Percentiles rank a stretch among this genome's conserved stretches.
Conservation (phyloP, 768 basidiomycete species). For the Rhizopogon salebrosus region DNA sequence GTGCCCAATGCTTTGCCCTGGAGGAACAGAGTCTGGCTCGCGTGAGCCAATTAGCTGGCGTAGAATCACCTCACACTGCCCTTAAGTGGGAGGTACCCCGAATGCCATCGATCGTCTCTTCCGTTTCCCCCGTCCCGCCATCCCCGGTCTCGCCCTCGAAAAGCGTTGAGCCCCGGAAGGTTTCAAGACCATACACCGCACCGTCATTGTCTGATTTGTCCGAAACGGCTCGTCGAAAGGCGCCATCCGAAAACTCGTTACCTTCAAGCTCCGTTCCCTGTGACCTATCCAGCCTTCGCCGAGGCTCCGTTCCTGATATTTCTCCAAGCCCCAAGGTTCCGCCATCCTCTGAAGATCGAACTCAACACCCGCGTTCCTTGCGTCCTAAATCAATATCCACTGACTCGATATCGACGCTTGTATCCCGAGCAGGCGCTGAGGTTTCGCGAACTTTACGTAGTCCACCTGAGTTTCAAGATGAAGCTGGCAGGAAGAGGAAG, state of each 20-base stretch:
- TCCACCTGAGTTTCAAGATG: conserved; percentile 8
- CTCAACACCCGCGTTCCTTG: conserved; percentile 20
- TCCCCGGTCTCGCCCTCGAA: conserved; percentile 18
- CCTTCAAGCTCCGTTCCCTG: conserved; percentile 4
- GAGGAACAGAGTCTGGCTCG: conserved; percentile 65
- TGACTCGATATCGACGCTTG: conserved; percentile 43
- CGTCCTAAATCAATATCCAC: conserved; percentile 51
- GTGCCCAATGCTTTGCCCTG: conserved; percentile 57
- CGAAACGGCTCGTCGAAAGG: not conserved
- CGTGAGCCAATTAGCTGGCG: conserved; percentile 53
- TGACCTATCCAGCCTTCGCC: conserved; percentile 14
- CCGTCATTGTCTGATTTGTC: conserved; percentile 32
- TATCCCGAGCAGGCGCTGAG: conserved; percentile 7
- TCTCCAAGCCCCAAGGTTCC: conserved; percentile 5
- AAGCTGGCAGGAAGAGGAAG: conserved; percentile 28
- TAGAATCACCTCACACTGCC: conserved; percentile 9
- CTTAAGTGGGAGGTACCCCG: conserved; percentile 14
- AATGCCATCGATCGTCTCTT: not conserved
- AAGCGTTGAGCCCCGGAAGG: conserved; percentile 14
- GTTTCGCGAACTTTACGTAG: conserved; percentile 6
- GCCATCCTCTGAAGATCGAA: conserved; percentile 14
- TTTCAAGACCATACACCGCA: conserved; percentile 44
- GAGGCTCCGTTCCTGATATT: conserved; percentile 23
- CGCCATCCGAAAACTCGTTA: conserved; percentile 1
- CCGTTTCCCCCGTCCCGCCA: conserved; percentile 9